Evolutionary conservation across 768 basidiomycete genomes (phyloP).

Genomic region (Lactarius hatsudake): DNA sequence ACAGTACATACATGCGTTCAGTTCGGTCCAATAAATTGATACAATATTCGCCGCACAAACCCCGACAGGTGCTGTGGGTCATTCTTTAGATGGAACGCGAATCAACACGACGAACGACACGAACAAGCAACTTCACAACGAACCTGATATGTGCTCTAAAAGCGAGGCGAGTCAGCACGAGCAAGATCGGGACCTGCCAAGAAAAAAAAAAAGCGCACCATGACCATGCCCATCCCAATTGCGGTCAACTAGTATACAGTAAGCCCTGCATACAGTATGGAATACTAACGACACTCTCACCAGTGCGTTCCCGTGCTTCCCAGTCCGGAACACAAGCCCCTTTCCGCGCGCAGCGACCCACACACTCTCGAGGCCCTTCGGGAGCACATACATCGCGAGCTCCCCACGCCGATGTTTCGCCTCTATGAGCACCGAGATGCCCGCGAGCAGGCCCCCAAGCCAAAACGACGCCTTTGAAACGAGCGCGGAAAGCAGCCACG

Average conservation of each 20-base stretch:
- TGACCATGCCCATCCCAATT: slow-evolving; percentile 88
- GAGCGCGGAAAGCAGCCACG: slow-evolving; percentile 53
- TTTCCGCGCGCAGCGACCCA: slow-evolving; percentile 78
- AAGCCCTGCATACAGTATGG: background rate
- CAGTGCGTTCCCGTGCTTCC: slow-evolving; percentile 64
- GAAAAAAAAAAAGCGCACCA: slow-evolving; percentile 47
- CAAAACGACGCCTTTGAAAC: slow-evolving; percentile 70
- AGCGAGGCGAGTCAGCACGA: slow-evolving; percentile 15
- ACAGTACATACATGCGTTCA: slow-evolving; percentile 31
- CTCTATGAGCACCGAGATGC: slow-evolving; percentile 80
- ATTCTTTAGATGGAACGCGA: slow-evolving; percentile 35
- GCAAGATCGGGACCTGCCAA: background rate
- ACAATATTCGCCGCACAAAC: slow-evolving; percentile 74
- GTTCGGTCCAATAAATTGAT: slow-evolving; percentile 89
- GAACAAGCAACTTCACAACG: slow-evolving; percentile 7
- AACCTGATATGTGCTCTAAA: slow-evolving; percentile 59
- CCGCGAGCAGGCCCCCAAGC: slow-evolving; percentile 68
- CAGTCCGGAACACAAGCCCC: slow-evolving; percentile 69
- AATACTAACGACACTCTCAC: slow-evolving; percentile 38
- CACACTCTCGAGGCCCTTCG: slow-evolving; percentile 84
- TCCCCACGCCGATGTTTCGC: slow-evolving; percentile 83
- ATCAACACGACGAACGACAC: background rate
- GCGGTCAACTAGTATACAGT: slow-evolving; percentile 49
- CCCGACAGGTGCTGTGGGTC: slow-evolving; percentile 85
- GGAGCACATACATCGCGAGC: slow-evolving; percentile 88